Percentiles rank a stretch among this genome's conserved stretches.
Conservation (phyloP, 352 stramenopile species). For the Phytophthora podocarpi region DNA sequence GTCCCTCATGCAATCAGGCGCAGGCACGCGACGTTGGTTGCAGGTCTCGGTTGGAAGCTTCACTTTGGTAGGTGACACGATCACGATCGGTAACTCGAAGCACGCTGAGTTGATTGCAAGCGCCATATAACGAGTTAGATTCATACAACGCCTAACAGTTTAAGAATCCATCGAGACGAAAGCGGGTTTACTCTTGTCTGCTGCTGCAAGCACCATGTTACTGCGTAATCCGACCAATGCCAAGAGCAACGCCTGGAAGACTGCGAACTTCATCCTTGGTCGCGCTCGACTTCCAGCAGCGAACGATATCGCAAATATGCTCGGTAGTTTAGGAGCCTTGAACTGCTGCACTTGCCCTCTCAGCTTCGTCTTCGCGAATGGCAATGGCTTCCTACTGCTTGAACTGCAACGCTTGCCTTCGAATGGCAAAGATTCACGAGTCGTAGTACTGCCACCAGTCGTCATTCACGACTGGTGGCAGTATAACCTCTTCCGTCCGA, state of each 20-base stretch:
- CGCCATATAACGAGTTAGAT: slow-evolving; percentile 9
- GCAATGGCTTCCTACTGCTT: too few species aligned
- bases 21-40: slow-evolving; percentile 48
- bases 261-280: slow-evolving; percentile 15
- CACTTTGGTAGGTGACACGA: slow-evolving; percentile 47
- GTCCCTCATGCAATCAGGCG: slow-evolving; percentile 55
- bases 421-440: too few species aligned
- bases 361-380: slow-evolving; percentile 26
- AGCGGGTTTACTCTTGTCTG: slow-evolving; percentile 35
- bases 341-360: slow-evolving; percentile 4
- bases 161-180: neutral
- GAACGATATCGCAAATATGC: neutral
- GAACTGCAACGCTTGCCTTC: too few species aligned
- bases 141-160: neutral
- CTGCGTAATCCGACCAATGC: neutral
- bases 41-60: slow-evolving; percentile 57
- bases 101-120: slow-evolving; percentile 30
- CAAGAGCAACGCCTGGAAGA: slow-evolving; percentile 14
- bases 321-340: too few species aligned
- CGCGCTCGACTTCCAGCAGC: neutral
- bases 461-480: too few species aligned
- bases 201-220: slow-evolving; percentile 10
- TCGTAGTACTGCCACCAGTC: too few species aligned
- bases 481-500: neutral
- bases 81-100: slow-evolving; percentile 56